Base-by-base conservation (phyloP, 169 alveolate species). In the Haemoproteus tartakovskyi region DNA sequence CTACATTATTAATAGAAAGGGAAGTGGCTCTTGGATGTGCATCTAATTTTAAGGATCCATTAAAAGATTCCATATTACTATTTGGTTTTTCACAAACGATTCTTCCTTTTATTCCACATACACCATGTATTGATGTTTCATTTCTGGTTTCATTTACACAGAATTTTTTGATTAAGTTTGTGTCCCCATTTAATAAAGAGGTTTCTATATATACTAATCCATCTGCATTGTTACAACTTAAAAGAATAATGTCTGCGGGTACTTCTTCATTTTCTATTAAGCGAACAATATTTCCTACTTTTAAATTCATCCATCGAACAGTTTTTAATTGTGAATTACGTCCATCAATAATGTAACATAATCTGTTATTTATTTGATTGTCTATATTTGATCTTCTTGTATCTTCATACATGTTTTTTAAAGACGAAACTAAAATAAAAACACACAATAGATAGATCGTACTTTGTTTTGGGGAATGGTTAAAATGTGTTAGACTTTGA, bases 1-100 rank as follows among this genome's bases (percentile, higher is more conserved):
- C 61, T 78, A 89, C 88, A 61, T 89, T 89, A 47, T 79, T 80
- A 30, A 86, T 74, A 19, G 64, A 51, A 41, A 89, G 63, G 29
- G 79, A 79, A 12, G 89, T 57, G 36, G 93, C 89, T 24, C 93
- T 74, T 0, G 93, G 93, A 45, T 86, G 87, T 33, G 92, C 93
- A 57, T 79, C 89, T 57, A 89, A 59, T 27, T 85, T 80, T 29
- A 89, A 59, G 0, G 90, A 79, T 9, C 91, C 93, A 45, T 62
- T 80, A 81, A 89, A 89, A 36, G 78, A 82, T 41, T 85, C 89
- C 85, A 83, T 70, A 70, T 86, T 88, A 30, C 90, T 62, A 21
- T 86, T 74, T 21, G 93, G 93, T 47, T 85, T 80, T 38, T 89
- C 90, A 62, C 93, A 89, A 2, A 80, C 51, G 5, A 89, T 79